Conservation (phyloP, 176 grass and related monocot species). For the sorghum (Sorghum bicolor) region DNA sequence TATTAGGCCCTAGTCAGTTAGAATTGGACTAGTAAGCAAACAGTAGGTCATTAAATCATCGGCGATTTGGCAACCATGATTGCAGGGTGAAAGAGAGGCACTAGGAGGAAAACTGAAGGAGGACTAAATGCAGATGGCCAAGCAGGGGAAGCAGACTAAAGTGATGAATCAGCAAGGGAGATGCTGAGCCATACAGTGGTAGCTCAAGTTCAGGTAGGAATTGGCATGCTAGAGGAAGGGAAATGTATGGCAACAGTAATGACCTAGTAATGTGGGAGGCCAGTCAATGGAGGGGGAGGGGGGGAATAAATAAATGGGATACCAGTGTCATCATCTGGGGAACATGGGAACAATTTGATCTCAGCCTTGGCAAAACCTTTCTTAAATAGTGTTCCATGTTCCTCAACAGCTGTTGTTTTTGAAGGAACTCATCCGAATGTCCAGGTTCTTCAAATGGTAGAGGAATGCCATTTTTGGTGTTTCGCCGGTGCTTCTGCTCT, state of each 20-base stretch:
- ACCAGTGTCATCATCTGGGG: no score
- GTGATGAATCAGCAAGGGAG: background rate
- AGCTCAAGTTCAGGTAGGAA: background rate
- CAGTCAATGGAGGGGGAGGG: background rate
- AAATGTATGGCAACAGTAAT: background rate
- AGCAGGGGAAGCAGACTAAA: background rate
- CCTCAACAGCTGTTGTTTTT: no score
- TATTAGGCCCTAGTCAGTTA: background rate
- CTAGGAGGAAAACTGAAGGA: background rate
- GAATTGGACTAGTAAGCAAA: background rate
- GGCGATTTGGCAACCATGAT: background rate
- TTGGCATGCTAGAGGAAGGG: background rate
- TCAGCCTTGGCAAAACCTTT: no score
- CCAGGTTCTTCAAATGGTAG: no score
- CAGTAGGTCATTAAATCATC: background rate
- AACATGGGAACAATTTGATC: no score
- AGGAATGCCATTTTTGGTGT: no score
- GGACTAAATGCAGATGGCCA: background rate
- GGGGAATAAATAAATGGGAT: background rate
- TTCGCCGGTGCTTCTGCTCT: no score
- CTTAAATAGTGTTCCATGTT: no score
- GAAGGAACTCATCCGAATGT: no score
- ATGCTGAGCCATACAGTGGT: background rate
- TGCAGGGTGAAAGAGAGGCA: background rate
- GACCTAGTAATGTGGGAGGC: background rate